Evolutionary conservation across 345 rosid genomes (phyloP), one percentile per base, ranked within the genome.

Genomic region (Hibiscus mutabilis): DNA sequence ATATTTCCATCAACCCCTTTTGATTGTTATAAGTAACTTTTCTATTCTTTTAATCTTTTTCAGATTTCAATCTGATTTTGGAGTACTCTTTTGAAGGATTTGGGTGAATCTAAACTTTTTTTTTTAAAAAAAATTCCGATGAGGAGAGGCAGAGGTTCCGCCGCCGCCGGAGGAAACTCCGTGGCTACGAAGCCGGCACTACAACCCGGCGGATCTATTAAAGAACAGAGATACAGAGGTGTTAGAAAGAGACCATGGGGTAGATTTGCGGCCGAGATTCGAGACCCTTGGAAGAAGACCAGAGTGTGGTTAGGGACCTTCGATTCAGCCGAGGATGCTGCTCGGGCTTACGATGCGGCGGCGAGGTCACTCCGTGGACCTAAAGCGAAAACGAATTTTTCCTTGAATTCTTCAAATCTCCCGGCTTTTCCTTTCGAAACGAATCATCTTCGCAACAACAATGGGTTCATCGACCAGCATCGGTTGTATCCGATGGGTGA

Each of bases 231-330:
- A 78, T 93, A 91, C 79, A 89, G 98, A 83, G 97, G 98, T 57
- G 98, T 94, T 0, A 72, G 98, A 47, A 88, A 86, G 83, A 79
- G 98, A 81, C 97, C 94, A 15, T 90, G 96, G 94, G 97, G 98
- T 0, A 78, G 89, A 31, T 94, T 84, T 80, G 97, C 97, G 0
- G 97, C 98, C 0, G 98, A 94, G 90, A 94, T 94, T 87, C 84
- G 98, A 59, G 96, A 94, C 78, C 98, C 98, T 0, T 70, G 82
- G 79, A 94, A 89, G 68, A 94, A 91, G 68, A 80, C 96, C 1
- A 77, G 97, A 1, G 98, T 94, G 0, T 91, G 98, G 98, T 88
- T 94, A 5, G 98, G 98, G 15, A 93, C 98, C 25, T 93, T 89
- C 51, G 89, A 88, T 56, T 87, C 97, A n/a, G 97, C 97, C 3